Base-by-base conservation (phyloP, 129 eudicot species). In the carrot (Daucus carota) region DNA sequence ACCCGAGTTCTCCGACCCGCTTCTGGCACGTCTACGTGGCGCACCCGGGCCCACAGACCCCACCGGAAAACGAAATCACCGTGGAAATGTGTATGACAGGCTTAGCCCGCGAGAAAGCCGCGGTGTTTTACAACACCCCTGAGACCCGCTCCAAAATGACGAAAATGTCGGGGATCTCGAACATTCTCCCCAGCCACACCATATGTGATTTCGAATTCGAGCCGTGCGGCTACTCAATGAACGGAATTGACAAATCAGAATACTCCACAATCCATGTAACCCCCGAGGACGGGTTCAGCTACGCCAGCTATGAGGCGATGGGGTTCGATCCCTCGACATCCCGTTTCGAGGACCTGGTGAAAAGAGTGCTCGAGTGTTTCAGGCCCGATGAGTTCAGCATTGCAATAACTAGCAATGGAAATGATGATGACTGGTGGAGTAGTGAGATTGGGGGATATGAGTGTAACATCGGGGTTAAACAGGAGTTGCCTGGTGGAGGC, bases 181-280 rank as follows among this genome's bases (percentile, higher is more conserved):
- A 78, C 1, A 81, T 84, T 4, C 74, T 81, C 9, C 81, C 78
- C 2, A 74, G 80, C 76, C 85, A 77, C 72, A 42, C 5, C 76
- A 84, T 84, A 0, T 78, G 85, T 28, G 88, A 81, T 67, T 78
- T 77, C 73, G 88, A 81, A 20, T 84, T 84, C 72, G 88, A 84
- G 17, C 88, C 88, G 6, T 81, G 88, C 75, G 88, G 88, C 36
- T 84, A 84, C 76, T 84, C 88, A 4, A 78, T 84, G 88, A 84
- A 84, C 40, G 88, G 88, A 40, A 75, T 84, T 18, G 83, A 84
- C 17, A 77, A 75, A 18, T 57, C 69, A 32, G 82, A 78, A 52
- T 81, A 84, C 18, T 84, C 85, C 0, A 84, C 88, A 2, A 80
- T 84, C 57, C 87, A 84, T 77, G 87, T 80, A 71, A 84, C 87